Conservation (phyloP, 345 rosid genomes). For the Isatis tinctoria region DNA sequence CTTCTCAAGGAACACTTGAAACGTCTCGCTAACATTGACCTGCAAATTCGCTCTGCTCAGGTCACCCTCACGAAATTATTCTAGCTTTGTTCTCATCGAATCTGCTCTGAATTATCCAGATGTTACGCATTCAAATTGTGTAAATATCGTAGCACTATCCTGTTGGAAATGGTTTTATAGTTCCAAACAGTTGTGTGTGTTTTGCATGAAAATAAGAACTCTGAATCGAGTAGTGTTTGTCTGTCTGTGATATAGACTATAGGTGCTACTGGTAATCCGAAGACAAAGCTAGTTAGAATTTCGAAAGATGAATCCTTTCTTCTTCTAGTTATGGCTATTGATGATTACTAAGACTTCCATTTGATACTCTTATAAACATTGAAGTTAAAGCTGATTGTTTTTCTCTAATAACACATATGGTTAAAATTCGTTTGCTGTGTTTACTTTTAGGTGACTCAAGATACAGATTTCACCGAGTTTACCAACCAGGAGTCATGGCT, state of each 20-base stretch:
- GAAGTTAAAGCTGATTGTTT: not conserved
- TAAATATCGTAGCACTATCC: not conserved
- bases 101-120: not conserved
- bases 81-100: not conserved
- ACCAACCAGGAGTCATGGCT: conserved; percentile 83
- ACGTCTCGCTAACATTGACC: conserved; percentile 54
- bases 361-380: not conserved
- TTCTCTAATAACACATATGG: not conserved
- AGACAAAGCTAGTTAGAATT: not conserved
- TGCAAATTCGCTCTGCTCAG: conserved; percentile 77
- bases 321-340: not conserved
- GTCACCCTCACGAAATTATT: conserved; percentile 23
- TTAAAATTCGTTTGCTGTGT: not conserved
- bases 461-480: conserved; percentile 75
- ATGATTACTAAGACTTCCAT: not conserved
- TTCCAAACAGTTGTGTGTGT: not conserved
- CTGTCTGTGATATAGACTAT: not conserved
- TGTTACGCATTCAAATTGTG: not conserved
- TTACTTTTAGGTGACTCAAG: conserved; percentile 60
- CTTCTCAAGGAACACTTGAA: conserved; percentile 73
- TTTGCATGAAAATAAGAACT: not conserved
- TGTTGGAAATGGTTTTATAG: not conserved
- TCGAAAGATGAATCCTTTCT: not conserved
- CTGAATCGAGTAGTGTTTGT: not conserved
- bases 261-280: not conserved